Evolutionary conservation across 2,329 filamentous ascomycete species (phyloP).

Genomic region (Aspergillus sergii): DNA sequence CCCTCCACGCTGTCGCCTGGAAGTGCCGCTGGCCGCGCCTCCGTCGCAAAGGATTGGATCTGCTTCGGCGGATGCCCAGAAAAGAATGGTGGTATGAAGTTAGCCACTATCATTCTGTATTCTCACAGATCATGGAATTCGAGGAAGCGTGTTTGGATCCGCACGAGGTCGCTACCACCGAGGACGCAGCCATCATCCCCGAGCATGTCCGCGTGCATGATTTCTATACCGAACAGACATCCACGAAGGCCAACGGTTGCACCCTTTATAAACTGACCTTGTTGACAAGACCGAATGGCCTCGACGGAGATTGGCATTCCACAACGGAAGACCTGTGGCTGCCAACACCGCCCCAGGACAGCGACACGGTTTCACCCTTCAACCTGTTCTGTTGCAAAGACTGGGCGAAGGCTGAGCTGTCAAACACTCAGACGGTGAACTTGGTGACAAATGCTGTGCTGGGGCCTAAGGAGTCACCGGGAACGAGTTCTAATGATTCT

Average conservation of each 20-base stretch:
- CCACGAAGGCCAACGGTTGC: neutral
- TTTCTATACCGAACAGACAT: slow-evolving; percentile 9
- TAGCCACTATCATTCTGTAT: slow-evolving; percentile 18
- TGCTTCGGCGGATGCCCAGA: slow-evolving; percentile 16
- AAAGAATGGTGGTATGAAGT: slow-evolving; percentile 19
- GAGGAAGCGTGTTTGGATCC: slow-evolving; percentile 16
- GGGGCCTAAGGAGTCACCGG: neutral
- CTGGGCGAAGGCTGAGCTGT: neutral
- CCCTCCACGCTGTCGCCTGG: slow-evolving; percentile 24
- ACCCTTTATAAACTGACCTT: slow-evolving; percentile 15
- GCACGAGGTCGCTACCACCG: neutral
- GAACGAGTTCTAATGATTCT: too few relatives aligned
- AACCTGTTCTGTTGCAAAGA: slow-evolving; percentile 2
- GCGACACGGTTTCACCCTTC: neutral
- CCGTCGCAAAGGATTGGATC: slow-evolving; percentile 20
- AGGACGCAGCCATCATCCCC: slow-evolving; percentile 6
- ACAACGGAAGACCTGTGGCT: slow-evolving; percentile 13
- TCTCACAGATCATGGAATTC: slow-evolving; percentile 19
- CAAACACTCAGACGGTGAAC: neutral
- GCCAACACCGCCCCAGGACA: neutral
- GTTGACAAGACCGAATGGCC: slow-evolving; percentile 12
- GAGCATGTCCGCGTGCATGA: slow-evolving; percentile 18
- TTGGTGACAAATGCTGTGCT: neutral
- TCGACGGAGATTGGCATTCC: neutral
- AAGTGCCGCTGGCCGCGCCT: slow-evolving; percentile 25